Conservation (phyloP, 2,329 filamentous ascomycete genomes). For the Periglandula ipomoeae region DNA sequence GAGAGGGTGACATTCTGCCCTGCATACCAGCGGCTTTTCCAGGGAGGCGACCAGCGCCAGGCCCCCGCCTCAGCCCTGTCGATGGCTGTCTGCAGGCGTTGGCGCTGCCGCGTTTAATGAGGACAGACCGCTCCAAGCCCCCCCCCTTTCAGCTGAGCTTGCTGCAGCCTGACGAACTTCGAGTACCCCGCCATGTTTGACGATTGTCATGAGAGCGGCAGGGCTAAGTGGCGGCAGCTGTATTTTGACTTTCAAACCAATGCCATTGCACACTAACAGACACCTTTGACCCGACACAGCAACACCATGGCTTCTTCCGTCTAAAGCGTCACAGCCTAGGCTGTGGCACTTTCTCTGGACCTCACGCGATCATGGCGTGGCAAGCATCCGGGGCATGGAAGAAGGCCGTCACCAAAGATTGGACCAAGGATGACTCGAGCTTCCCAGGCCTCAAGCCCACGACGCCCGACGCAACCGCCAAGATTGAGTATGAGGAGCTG, state of each 20-base stretch:
- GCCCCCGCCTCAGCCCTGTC: background rate
- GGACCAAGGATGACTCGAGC: conserved; percentile 37
- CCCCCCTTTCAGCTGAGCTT: background rate
- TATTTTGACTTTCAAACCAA: background rate
- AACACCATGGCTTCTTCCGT: conserved; percentile 34
- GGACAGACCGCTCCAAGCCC: no score
- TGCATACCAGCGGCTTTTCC: no score
- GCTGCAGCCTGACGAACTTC: background rate
- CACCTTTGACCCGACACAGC: background rate
- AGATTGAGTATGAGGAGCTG: conserved; percentile 67
- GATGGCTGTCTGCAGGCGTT: background rate
- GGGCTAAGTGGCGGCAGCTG: background rate
- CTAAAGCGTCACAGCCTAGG: conserved; percentile 43
- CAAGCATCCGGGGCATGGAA: conserved; percentile 40
- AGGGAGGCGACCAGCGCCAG: no score
- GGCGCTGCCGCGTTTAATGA: background rate
- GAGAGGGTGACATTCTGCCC: background rate
- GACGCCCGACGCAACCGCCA: conserved; percentile 31
- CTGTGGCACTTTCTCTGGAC: conserved; percentile 37
- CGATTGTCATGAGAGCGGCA: background rate
- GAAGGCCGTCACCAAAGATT: conserved; percentile 31
- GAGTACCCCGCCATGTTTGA: background rate
- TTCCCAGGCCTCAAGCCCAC: conserved; percentile 41
- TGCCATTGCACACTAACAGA: background rate
- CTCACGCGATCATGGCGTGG: conserved; percentile 40